A percentile compares a stretch with the other conserved stretches of the same genome.
Evolutionary conservation across 805 yeast species (phyloP).

Genomic region (Candida endomychidarum): DNA sequence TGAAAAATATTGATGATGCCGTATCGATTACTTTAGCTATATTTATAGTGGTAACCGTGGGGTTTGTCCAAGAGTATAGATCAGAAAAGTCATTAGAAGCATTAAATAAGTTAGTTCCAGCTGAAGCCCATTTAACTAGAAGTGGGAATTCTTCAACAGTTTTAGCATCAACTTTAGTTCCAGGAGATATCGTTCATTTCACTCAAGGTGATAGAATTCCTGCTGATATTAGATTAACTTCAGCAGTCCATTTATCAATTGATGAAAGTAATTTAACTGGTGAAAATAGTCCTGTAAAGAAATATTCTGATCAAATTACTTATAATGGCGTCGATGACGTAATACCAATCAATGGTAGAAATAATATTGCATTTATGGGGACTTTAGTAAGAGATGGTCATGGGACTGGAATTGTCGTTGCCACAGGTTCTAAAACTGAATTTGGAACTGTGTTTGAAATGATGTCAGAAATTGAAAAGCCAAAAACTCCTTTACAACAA

Average conservation of each 20-base stretch:
- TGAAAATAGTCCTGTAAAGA: constrained; percentile 85
- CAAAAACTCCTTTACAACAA: constrained; percentile 93
- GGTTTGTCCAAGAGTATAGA: constrained; percentile 95
- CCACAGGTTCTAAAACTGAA: constrained; percentile 86
- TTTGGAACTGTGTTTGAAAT: constrained; percentile 93
- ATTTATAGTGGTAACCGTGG: constrained; percentile 90
- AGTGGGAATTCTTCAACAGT: constrained; percentile 76
- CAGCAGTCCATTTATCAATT: constrained; percentile 74
- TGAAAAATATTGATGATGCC: constrained; percentile 98
- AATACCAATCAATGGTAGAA: constrained; percentile 66
- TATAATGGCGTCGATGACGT: constrained; percentile 23
- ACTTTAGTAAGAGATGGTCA: constrained; percentile 95
- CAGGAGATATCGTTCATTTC: constrained; percentile 92
- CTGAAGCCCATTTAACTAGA: constrained; percentile 90
- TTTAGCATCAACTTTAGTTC: constrained; percentile 84
- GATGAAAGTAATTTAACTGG: constrained; percentile 97
- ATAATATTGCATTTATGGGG: constrained; percentile 91
- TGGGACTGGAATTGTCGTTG: constrained; percentile 90
- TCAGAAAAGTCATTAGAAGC: constrained; percentile 95
- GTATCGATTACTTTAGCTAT: constrained; percentile 92
- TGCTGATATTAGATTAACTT: constrained; percentile 84
- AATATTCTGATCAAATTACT: constrained; percentile 41
- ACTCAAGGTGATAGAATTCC: constrained; percentile 95
- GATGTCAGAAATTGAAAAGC: constrained; percentile 95
- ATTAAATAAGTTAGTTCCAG: constrained; percentile 89